Evolutionary conservation across 179 eudicot species (phyloP).

Genomic region (Nepenthes alata): DNA sequence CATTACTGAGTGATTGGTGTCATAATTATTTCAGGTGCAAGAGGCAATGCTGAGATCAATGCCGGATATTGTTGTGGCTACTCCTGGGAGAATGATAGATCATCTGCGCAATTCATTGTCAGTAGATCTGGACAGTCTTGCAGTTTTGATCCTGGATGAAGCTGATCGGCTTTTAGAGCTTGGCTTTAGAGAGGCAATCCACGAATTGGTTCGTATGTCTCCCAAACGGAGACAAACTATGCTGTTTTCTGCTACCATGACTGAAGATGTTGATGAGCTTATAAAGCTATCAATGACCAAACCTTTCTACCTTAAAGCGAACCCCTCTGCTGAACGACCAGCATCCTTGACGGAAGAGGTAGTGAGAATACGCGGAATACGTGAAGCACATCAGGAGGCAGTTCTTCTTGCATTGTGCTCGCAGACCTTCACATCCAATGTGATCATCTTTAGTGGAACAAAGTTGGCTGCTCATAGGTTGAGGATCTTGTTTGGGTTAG

Average conservation of each 20-base stretch:
- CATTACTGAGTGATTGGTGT: background rate
- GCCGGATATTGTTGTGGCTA: conserved; percentile 97
- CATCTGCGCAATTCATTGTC: conserved; percentile 96
- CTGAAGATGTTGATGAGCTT: conserved; percentile 75
- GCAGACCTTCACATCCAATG: conserved; percentile 75
- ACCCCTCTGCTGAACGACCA: conserved; percentile 77
- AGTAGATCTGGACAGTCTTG: conserved; percentile 85
- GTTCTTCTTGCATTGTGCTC: conserved; percentile 90
- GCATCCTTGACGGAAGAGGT: conserved; percentile 79
- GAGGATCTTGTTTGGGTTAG: conserved; percentile 84
- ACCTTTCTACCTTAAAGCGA: conserved; percentile 82
- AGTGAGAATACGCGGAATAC: conserved; percentile 78
- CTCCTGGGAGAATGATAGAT: conserved; percentile 97
- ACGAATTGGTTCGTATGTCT: conserved; percentile 72
- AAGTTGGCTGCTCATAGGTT: conserved; percentile 86
- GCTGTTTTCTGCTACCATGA: conserved; percentile 96
- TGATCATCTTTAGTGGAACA: conserved; percentile 87
- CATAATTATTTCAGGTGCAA: conserved; percentile 47
- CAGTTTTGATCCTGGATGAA: conserved; percentile 91
- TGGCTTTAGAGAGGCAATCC: conserved; percentile 88
- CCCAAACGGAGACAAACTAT: conserved; percentile 91
- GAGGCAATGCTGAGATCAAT: conserved; percentile 68
- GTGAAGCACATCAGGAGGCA: conserved; percentile 87
- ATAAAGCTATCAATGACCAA: conserved; percentile 57
- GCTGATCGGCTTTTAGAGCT: conserved; percentile 94